Conservation (phyloP, 805 yeast genomes). For the Metschnikowia picachoensis region DNA sequence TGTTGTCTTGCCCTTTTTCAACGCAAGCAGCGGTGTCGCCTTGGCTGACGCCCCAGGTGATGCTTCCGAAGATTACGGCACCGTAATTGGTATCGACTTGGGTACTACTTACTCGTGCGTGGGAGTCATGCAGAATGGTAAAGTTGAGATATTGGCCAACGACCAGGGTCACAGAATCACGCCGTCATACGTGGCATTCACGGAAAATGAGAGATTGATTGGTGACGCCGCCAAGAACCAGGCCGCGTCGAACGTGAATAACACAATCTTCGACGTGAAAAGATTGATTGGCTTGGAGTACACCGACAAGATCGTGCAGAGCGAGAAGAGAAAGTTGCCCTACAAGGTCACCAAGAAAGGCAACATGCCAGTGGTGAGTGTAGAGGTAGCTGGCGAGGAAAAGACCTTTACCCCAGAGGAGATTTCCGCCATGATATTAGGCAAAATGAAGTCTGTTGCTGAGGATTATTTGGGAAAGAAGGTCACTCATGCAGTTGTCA, state of each 20-base stretch:
- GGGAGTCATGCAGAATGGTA: slow-evolving; percentile 87
- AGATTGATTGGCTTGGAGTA: slow-evolving; percentile 87
- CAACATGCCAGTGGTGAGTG: slow-evolving; percentile 78
- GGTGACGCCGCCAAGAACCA: slow-evolving; percentile 98
- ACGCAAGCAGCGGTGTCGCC: slow-evolving; percentile 16
- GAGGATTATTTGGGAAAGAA: slow-evolving; percentile 22
- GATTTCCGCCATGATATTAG: slow-evolving; percentile 87
- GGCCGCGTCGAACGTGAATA: slow-evolving; percentile 88
- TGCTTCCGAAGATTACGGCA: slow-evolving; percentile 47
- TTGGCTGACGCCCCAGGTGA: slow-evolving; percentile 24
- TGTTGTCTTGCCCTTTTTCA: slow-evolving; percentile 37
- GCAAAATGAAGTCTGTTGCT: slow-evolving; percentile 65
- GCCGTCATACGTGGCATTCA: slow-evolving; percentile 93
- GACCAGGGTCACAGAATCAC: slow-evolving; percentile 99
- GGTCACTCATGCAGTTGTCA: slow-evolving; percentile 22
- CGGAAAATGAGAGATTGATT: slow-evolving; percentile 86
- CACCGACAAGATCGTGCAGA: slow-evolving; percentile 18
- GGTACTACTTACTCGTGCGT: slow-evolving; percentile 96
- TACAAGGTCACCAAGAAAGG: slow-evolving; percentile 71
- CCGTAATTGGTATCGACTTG: slow-evolving; percentile 92
- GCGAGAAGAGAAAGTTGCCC: slow-evolving; percentile 87
- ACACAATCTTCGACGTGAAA: slow-evolving; percentile 90
- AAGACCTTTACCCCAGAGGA: slow-evolving; percentile 92
- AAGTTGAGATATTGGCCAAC: slow-evolving; percentile 93
- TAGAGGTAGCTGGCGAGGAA: slow-evolving; percentile 78